Percentiles rank a stretch among this genome's conserved stretches.
These are phyloP conservation scores for Boletellus ananas DNA, from an alignment of 768 basidiomycete genomes.

Conservation along the genomic window DNA sequence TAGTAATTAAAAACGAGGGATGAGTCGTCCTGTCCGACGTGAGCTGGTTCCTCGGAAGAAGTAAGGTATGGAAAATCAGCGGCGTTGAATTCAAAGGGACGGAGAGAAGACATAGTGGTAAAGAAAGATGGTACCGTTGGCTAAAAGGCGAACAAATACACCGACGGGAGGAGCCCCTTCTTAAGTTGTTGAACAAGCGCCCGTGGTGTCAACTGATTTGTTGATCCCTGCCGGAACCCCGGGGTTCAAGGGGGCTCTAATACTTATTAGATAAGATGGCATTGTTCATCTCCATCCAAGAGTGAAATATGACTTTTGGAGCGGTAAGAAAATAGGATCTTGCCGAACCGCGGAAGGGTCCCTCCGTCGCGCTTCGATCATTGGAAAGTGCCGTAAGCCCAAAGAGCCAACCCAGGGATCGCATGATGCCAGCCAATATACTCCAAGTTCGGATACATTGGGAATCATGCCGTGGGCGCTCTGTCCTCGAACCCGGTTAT, in stretches of 20 bases:
- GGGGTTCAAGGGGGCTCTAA: not conserved
- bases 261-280: conserved; percentile 6
- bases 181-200: conserved; percentile 1
- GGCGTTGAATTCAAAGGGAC: not conserved
- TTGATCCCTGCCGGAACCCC: not conserved
- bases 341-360: too few relatives aligned
- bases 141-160: not conserved
- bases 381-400: too few relatives aligned
- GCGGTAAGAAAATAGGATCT: too few relatives aligned
- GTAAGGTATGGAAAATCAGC: not conserved
- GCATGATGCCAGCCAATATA: not conserved
- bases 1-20: not conserved
- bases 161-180: too few relatives aligned
- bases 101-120: not conserved
- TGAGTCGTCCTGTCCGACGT: not conserved
- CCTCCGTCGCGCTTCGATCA: too few relatives aligned
- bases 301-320: not conserved
- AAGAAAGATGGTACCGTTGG: not conserved
- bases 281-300: not conserved
- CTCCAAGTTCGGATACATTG: not conserved
- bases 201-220: not conserved
- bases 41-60: not conserved
- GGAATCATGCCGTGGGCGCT: not conserved
- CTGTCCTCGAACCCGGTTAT: not conserved
- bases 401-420: not conserved